A percentile compares a stretch with the other conserved stretches of the same genome.
These are phyloP conservation scores for Phytophthora macrochlamydospora DNA, from an alignment of 352 stramenopile genomes.

Conservation along the genomic window DNA sequence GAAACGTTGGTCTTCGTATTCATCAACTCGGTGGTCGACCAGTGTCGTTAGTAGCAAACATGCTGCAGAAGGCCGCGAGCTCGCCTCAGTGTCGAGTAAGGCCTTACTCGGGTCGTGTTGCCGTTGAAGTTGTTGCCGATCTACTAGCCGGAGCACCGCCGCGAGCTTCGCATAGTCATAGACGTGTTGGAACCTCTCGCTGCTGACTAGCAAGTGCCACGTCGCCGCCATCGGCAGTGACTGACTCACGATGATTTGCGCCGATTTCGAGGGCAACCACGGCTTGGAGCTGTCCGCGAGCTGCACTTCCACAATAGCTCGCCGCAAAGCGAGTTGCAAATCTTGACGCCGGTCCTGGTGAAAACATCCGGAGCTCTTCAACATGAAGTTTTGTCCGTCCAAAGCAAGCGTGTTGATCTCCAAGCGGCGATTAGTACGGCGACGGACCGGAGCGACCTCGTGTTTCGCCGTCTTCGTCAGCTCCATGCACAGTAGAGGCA, in stretches of 20 bases:
- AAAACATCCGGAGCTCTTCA: conserved; percentile 28
- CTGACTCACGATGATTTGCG: conserved; percentile 13
- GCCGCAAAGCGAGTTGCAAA: neutral
- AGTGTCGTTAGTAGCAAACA: no score
- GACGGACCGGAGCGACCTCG: no score
- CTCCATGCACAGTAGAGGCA: no score
- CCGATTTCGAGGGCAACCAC: neutral
- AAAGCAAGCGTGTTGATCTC: conserved; percentile 8
- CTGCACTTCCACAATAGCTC: neutral
- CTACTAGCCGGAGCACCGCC: conserved; percentile 17
- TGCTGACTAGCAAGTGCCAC: neutral
- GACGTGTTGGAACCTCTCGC: conserved; percentile 7
- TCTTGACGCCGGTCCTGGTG: neutral
- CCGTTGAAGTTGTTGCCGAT: neutral
- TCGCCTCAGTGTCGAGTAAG: no score
- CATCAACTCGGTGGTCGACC: neutral
- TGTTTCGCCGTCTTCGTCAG: no score
- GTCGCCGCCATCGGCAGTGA: neutral
- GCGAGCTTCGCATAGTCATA: conserved; percentile 31
- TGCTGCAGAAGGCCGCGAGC: no score
- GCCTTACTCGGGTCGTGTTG: neutral
- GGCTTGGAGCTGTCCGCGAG: neutral
- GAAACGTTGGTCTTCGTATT: neutral
- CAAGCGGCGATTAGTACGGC: neutral
- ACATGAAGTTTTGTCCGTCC: conserved; percentile 11